These are phyloP conservation scores for Sherardia arvensis DNA, from an alignment of 257 asterid genomes.

Conservation along the genomic window DNA sequence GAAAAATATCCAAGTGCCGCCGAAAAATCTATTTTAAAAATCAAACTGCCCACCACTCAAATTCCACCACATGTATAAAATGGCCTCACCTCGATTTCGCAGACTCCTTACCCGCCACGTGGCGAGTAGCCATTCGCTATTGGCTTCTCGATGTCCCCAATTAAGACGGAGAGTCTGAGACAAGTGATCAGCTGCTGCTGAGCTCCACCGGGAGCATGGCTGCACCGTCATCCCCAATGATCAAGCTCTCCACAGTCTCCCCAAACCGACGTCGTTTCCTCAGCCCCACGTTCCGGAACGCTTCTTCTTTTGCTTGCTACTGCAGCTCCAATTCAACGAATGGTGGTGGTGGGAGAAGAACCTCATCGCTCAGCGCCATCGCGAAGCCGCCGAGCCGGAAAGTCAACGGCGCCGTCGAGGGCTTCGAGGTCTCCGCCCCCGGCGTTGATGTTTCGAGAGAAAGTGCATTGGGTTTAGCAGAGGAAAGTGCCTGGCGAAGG, in stretches of 20 bases:
- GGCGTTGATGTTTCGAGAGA: not conserved
- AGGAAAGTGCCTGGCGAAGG: constrained; percentile 44
- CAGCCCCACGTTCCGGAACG: constrained; percentile 17
- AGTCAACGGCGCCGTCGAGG: not conserved
- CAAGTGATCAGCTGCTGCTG: constrained; percentile 19
- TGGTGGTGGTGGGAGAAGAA: constrained; percentile 7
- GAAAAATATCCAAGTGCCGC: not conserved
- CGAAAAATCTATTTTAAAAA: not conserved
- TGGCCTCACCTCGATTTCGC: not conserved
- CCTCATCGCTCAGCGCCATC: constrained; percentile 11
- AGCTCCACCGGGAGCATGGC: constrained; percentile 36
- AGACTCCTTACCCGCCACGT: not conserved
- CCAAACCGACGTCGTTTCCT: constrained; percentile 17
- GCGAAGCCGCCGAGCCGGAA: constrained; percentile 4
- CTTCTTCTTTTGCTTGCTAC: constrained; percentile 20
- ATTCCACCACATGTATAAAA: not conserved
- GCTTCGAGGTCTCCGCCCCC: constrained; percentile 7
- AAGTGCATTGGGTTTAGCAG: constrained; percentile 18
- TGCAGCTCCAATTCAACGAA: constrained; percentile 17
- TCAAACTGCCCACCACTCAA: not conserved
- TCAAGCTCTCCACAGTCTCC: constrained; percentile 14
- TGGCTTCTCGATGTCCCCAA: not conserved
- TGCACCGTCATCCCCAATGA: constrained; percentile 35
- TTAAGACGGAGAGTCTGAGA: constrained; percentile 1
- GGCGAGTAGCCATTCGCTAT: not conserved